phyloP scores from a whole-genome alignment of 208 protist species.

The Wallacemonas sp. region DNA sequence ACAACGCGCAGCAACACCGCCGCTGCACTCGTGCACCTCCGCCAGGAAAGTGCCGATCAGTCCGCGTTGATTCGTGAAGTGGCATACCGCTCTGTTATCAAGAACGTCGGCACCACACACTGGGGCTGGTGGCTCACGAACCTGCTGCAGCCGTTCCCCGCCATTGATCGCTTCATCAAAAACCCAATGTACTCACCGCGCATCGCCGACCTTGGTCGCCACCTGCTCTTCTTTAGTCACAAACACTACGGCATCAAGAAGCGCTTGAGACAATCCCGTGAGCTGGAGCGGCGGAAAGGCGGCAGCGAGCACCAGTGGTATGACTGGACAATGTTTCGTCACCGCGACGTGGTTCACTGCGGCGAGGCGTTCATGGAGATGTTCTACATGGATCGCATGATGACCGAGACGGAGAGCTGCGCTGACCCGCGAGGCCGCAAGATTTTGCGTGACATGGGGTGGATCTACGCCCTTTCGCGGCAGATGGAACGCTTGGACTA shows the following conservation, averaged over 20 bases:
- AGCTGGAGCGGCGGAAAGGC: constrained; percentile 82
- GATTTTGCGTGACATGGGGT: constrained; percentile 85
- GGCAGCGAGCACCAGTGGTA: constrained; percentile 89
- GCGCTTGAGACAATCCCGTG: constrained; percentile 67
- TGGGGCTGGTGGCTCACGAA: constrained; percentile 89
- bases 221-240: constrained; percentile 89
- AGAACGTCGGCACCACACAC: constrained; percentile 87
- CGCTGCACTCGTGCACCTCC: constrained; percentile 57
- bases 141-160: constrained; percentile 55
- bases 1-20: constrained; percentile 51
- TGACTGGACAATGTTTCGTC: constrained; percentile 88
- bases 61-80: constrained; percentile 83
- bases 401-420: constrained; percentile 77
- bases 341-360: constrained; percentile 85
- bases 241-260: constrained; percentile 85
- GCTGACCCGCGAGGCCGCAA: constrained; percentile 78
- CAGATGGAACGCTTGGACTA: constrained; percentile 83
- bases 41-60: constrained; percentile 70
- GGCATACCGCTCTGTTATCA: constrained; percentile 75
- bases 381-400: constrained; percentile 73
- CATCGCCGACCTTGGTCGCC: constrained; percentile 83
- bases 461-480: constrained; percentile 80
- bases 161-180: constrained; percentile 76
- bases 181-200: constrained; percentile 89
- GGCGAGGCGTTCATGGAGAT: constrained; percentile 92